These are phyloP conservation scores for Syzygium grande DNA, from an alignment of 345 rosid species.

Conservation along the genomic window DNA sequence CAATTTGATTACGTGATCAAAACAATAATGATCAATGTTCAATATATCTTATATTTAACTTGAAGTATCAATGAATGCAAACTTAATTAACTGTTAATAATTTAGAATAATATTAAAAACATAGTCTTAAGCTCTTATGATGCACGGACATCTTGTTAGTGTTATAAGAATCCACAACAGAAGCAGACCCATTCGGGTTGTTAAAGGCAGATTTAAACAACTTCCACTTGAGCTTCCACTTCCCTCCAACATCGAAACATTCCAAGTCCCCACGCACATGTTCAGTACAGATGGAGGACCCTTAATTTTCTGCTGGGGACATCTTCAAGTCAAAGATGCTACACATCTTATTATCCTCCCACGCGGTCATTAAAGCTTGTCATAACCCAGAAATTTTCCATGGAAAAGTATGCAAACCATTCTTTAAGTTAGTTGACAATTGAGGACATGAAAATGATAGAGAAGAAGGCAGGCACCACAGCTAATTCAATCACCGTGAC, in stretches of 20 bases:
- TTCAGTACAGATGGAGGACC: background rate
- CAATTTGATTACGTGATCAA: background rate
- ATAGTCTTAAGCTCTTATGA: no score
- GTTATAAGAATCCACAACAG: no score
- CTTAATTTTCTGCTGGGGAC: no score
- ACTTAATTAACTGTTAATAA: background rate
- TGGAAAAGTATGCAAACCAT: background rate
- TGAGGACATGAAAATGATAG: background rate
- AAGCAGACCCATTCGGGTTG: no score
- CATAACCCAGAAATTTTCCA: background rate
- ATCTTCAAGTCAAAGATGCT: background rate
- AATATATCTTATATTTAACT: background rate
- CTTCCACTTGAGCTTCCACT: background rate
- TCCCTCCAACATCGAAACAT: background rate
- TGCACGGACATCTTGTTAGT: no score
- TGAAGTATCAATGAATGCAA: background rate
- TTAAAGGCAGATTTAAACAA: no score
- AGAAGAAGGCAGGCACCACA: background rate
- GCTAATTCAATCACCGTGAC: background rate
- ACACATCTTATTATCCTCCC: background rate
- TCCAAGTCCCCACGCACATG: background rate
- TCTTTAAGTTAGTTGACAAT: background rate
- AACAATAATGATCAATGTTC: accelerated
- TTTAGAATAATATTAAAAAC: no score
- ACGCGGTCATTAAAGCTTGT: background rate